Percentiles rank a stretch among this genome's conserved stretches.
phyloP scores from a whole-genome alignment of 257 asterid species.

The Galeopsis tetrahit region DNA sequence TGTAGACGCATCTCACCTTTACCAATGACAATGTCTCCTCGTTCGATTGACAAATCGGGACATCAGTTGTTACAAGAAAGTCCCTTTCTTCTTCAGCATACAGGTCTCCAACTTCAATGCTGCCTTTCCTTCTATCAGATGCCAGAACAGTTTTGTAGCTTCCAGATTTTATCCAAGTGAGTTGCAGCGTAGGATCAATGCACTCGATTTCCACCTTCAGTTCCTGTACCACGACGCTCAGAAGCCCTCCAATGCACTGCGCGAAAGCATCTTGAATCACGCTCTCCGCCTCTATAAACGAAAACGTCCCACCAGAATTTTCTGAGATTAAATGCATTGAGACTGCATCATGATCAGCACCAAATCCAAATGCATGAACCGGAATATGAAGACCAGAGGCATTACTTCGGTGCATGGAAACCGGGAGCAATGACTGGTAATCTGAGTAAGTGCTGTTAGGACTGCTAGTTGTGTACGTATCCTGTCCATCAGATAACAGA shows the following conservation, averaged over 20 bases:
- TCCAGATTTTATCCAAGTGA: slow-evolving; percentile 71
- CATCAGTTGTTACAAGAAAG: slow-evolving; percentile 60
- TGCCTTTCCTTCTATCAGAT: slow-evolving; percentile 51
- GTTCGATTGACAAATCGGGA: slow-evolving; percentile 52
- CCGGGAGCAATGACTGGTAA: slow-evolving; percentile 59
- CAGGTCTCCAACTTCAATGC: slow-evolving; percentile 74
- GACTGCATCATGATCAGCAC: slow-evolving; percentile 84
- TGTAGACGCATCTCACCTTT: slow-evolving; percentile 62
- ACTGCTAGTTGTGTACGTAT: slow-evolving; percentile 53
- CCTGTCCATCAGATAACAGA: slow-evolving; percentile 93
- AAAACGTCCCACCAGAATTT: slow-evolving; percentile 91
- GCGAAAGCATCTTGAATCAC: slow-evolving; percentile 98
- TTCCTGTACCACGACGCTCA: slow-evolving; percentile 85
- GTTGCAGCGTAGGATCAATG: slow-evolving; percentile 48
- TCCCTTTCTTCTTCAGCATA: slow-evolving; percentile 96
- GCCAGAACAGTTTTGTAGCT: slow-evolving; percentile 58
- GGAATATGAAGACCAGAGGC: slow-evolving; percentile 55
- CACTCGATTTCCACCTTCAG: slow-evolving; percentile 66
- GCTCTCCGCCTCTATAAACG: slow-evolving; percentile 80
- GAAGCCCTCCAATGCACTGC: slow-evolving; percentile 93
- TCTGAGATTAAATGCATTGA: slow-evolving; percentile 84
- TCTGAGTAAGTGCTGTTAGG: slow-evolving; percentile 29
- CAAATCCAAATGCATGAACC: slow-evolving; percentile 89
- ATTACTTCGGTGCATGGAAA: slow-evolving; percentile 50
- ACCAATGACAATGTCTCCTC: slow-evolving; percentile 58